Base-by-base conservation (phyloP, 345 rosid species). In the Arabidopsis suecica region DNA sequence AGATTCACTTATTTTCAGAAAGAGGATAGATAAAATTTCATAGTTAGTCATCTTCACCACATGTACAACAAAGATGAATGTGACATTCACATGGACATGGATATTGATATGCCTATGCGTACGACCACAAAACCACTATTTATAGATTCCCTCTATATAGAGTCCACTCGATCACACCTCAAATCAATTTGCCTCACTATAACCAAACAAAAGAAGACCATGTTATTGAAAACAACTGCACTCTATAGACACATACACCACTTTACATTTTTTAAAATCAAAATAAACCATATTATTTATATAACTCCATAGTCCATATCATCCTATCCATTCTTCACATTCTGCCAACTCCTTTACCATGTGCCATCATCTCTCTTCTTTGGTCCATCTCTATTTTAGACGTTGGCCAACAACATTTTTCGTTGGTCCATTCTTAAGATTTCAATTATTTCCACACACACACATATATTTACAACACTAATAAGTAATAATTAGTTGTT, bases 141-240 rank as follows among this genome's bases (percentile, higher is more conserved):
- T 49, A n/a, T 70, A 77, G 80, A 77, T 71, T 77, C 76, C 32
- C 54, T 70, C 56, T 32, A 40, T 49, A 56, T 55, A 55, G 54
- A 77, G 71, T 70, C 76, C 72, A 77, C 16, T 65, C 61, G 32
- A 42, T 64, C 80, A 38, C 67, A 65, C 40, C 37, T 48, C 75
- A 63, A 33, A 69, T 57, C 54, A 38, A 71, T 40, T 30, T 71
- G 72, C 80, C 48, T 57, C 67, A 10, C 68, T 64, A 77, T 77
- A 38, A 77, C 68, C 72, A 77, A 77, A 77, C 80, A 77, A 77
- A 77, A 71, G 30, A 77, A 51, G 76, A 77, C 80, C 76, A 71
- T 77, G 72, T 77, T 71, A 57, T 57, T 71, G 80, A 77, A 47
- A 77, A 70, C 80, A 77, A 77, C 71, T 34, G 3, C 69, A 42